Conservation (phyloP, 805 yeast species). For the Cyberlindnera mycetangii region DNA sequence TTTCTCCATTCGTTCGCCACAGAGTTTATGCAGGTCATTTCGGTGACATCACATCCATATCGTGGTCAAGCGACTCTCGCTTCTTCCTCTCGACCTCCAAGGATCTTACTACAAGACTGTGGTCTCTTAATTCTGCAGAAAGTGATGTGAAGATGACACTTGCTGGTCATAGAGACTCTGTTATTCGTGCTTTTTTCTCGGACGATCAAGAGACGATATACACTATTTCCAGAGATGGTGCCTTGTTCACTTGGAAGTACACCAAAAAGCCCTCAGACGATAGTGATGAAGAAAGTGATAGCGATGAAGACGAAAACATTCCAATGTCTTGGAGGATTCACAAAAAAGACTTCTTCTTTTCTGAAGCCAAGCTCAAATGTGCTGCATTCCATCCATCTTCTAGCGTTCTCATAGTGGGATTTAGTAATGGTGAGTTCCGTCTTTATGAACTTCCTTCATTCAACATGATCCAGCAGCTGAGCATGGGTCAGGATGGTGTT, state of each 20-base stretch:
- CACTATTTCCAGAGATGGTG: slow-evolving; percentile 93
- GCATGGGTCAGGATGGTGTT: slow-evolving; percentile 89
- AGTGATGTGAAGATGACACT: slow-evolving; percentile 78
- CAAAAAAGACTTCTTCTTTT: slow-evolving; percentile 69
- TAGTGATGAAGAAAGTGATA: slow-evolving; percentile 39
- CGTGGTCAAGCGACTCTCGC: slow-evolving; percentile 91
- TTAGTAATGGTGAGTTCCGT: slow-evolving; percentile 85
- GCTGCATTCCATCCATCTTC: slow-evolving; percentile 76
- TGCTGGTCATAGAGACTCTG: slow-evolving; percentile 91
- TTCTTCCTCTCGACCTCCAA: slow-evolving; percentile 83
- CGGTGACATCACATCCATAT: slow-evolving; percentile 68
- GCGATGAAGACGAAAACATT: slow-evolving; percentile 36
- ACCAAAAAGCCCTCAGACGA: slow-evolving; percentile 50
- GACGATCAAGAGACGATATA: slow-evolving; percentile 86
- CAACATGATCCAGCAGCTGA: slow-evolving; percentile 75
- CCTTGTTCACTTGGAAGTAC: slow-evolving; percentile 89
- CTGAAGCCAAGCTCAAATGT: slow-evolving; percentile 69
- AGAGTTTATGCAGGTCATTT: slow-evolving; percentile 92
- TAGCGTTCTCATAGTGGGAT: slow-evolving; percentile 82
- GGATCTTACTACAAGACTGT: slow-evolving; percentile 85
- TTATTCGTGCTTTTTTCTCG: slow-evolving; percentile 82
- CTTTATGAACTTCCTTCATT: slow-evolving; percentile 84
- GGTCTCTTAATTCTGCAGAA: slow-evolving; percentile 69
- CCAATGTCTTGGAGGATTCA: slow-evolving; percentile 78
- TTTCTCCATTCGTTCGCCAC: slow-evolving; percentile 93